Evolutionary conservation across 257 asterid species (phyloP).

Genomic region (Solanum tacnaense): DNA sequence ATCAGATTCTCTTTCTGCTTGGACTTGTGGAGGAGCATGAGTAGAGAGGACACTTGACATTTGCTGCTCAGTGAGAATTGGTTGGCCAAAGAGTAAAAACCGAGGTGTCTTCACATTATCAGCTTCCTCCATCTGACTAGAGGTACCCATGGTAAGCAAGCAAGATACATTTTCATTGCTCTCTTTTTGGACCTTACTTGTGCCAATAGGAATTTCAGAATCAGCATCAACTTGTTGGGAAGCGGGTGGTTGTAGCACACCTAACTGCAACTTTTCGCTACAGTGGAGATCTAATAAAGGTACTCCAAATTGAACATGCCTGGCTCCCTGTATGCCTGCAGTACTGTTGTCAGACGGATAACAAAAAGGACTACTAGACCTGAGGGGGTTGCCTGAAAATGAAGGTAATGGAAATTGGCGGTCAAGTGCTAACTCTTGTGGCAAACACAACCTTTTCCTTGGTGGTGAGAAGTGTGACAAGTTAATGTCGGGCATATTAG

Average conservation of each 20-base stretch:
- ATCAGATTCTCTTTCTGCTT: conserved; percentile 3
- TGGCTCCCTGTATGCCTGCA: conserved; percentile 99
- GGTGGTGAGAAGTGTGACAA: conserved; percentile 18
- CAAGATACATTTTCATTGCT: conserved; percentile 54
- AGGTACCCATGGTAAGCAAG: conserved; percentile 58
- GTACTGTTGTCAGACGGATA: conserved; percentile 54
- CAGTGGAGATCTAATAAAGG: conserved; percentile 61
- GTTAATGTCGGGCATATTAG: conserved; percentile 19
- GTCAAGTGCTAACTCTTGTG: conserved; percentile 3
- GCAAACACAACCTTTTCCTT: conserved; percentile 12
- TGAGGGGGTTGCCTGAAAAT: conserved; percentile 18
- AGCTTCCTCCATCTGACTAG: conserved; percentile 31
- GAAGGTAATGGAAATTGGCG: conserved; percentile 14
- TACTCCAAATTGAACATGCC: conserved; percentile 95
- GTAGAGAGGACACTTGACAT: conserved; percentile 33
- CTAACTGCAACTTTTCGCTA: conserved; percentile 64
- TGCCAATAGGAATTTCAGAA: conserved; percentile 32
- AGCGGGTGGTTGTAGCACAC: conserved; percentile 42
- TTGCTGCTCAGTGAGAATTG: conserved; percentile 94
- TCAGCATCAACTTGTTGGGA: conserved; percentile 37
- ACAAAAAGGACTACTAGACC: conserved; percentile 35
- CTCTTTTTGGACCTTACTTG: conserved; percentile 19
- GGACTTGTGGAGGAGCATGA: conserved; percentile 12
- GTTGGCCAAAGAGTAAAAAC: conserved; percentile 89
- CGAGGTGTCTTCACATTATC: conserved; percentile 35